These are phyloP conservation scores for Mycogone perniciosa DNA, from an alignment of 2,329 filamentous ascomycete genomes.

Conservation along the genomic window DNA sequence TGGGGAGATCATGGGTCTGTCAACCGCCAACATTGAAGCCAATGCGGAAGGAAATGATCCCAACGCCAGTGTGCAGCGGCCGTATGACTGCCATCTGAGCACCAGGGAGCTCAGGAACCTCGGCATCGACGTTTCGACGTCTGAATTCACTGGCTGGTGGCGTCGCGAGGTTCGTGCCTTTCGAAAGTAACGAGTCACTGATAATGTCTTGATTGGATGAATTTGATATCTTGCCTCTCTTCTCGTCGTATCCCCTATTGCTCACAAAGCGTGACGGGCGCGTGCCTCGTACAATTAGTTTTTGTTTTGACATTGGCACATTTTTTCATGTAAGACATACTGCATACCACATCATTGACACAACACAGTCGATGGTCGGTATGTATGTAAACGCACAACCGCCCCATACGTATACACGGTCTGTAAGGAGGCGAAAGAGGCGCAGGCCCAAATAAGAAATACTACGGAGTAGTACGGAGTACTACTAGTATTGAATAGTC, in stretches of 20 bases:
- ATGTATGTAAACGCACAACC: too few species aligned
- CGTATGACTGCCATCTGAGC: conserved; percentile 83
- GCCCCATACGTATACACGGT: too few species aligned
- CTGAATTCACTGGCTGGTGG: conserved; percentile 81
- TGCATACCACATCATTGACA: too few species aligned
- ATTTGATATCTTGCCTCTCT: background rate
- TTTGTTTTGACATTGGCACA: background rate
- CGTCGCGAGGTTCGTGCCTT: conserved; percentile 55
- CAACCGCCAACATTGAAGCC: conserved; percentile 60
- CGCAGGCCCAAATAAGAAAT: background rate
- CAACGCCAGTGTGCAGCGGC: conserved; percentile 65
- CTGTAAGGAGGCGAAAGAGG: background rate
- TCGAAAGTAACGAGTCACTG: conserved; percentile 36
- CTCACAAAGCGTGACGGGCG: background rate
- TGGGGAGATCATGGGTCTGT: conserved; percentile 71
- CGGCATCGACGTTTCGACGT: conserved; percentile 66
- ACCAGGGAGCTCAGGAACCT: conserved; percentile 66
- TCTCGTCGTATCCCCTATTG: background rate
- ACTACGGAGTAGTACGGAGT: too few species aligned
- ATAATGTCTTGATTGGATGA: background rate
- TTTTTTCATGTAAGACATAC: too few species aligned
- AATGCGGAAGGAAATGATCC: conserved; percentile 68
- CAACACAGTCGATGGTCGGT: too few species aligned
- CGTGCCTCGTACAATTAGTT: background rate
- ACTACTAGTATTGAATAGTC: background rate